Base-by-base conservation (phyloP, 2,329 filamentous ascomycete species). In the Cladophialophora carrionii region DNA sequence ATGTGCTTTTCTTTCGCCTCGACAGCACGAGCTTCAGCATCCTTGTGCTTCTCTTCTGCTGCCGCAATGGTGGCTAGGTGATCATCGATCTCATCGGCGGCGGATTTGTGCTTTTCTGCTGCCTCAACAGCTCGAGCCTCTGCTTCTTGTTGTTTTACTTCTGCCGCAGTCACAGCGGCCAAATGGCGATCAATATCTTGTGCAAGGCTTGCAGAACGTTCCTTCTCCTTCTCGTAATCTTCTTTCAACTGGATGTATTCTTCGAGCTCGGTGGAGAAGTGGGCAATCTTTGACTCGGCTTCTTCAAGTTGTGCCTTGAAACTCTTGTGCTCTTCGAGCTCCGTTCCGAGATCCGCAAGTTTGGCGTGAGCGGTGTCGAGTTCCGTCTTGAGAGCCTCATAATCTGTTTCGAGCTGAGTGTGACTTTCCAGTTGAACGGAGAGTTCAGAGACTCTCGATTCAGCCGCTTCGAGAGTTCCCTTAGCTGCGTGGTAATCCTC, bases 231-330 rank as follows among this genome's bases (percentile, higher is more conserved):
- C 20, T 61, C 34, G 12, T 34, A 22, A 3, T 65, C 54, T 22
- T 41, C 34, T 52, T 65, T 61, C 32, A 57, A 24, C n/a, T 64
- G 63, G 20, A 31, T 34, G 31, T 62, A 63, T 10, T 58, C 61
- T 14, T 63, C 57, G 22, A 70, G 43, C 10, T 51, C 51, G 6
- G 58, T 31, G 6, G 63, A 66, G 34, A 68, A 63, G 32, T 68
- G 62, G 7, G 56, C 52, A 46, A 70, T 63, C 49, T 66, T 20
- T 3, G 41, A 37, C 48, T 62, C 52, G 41, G 65, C 63, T 24
- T 54, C 49, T n/a, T 57, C 61, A 5, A 68, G 56, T 31, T 46
- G 54, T 2, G 61, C 51, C 49, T 61, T 61, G 48, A 49, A 37
- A 9, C 48, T 32, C 10, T 26, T 20, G 41, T 54, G 32, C 20